Conservation (phyloP, 768 basidiomycete genomes). For the Gymnopilus dilepis region DNA sequence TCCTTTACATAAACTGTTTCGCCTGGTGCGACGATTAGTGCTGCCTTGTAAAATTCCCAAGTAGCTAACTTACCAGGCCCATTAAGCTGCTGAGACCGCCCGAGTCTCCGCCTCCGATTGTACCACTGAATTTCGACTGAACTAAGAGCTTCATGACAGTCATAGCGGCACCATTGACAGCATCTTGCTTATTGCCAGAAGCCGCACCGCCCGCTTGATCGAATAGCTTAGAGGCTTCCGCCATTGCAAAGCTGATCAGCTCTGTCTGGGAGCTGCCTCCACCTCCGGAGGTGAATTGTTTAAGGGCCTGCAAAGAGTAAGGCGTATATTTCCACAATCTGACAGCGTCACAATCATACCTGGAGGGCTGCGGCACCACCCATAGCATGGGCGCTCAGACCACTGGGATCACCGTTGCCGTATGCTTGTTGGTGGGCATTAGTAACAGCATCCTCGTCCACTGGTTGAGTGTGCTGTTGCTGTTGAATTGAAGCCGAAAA, state of each 20-base stretch:
- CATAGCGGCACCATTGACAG: conserved; percentile 84
- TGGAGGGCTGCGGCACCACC: conserved; percentile 83
- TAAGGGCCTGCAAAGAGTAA: conserved; percentile 52
- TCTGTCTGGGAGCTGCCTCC: conserved; percentile 58
- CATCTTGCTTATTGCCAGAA: conserved; percentile 79
- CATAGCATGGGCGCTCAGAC: conserved; percentile 63
- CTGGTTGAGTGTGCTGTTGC: conserved; percentile 58
- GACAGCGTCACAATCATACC: conserved; percentile 36
- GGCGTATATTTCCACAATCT: neutral
- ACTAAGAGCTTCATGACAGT: conserved; percentile 85
- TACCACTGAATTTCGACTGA: conserved; percentile 62
- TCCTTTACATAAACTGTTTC: conserved; percentile 15
- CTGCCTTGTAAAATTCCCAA: neutral
- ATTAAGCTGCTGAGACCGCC: conserved; percentile 70
- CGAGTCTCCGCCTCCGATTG: conserved; percentile 66
- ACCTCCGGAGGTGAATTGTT: conserved; percentile 67
- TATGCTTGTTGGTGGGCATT: conserved; percentile 70
- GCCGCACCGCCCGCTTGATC: conserved; percentile 69
- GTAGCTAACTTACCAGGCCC: conserved; percentile 58
- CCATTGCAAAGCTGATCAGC: conserved; percentile 87
- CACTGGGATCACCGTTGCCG: conserved; percentile 50
- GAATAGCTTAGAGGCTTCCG: conserved; percentile 77
- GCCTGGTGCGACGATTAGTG: conserved; percentile 13
- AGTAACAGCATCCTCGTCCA: conserved; percentile 70
- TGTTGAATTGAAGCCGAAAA: neutral